Evolutionary conservation across 768 basidiomycete genomes (phyloP), one percentile per base, ranked within the genome.

Genomic region (Suillus weaverae): DNA sequence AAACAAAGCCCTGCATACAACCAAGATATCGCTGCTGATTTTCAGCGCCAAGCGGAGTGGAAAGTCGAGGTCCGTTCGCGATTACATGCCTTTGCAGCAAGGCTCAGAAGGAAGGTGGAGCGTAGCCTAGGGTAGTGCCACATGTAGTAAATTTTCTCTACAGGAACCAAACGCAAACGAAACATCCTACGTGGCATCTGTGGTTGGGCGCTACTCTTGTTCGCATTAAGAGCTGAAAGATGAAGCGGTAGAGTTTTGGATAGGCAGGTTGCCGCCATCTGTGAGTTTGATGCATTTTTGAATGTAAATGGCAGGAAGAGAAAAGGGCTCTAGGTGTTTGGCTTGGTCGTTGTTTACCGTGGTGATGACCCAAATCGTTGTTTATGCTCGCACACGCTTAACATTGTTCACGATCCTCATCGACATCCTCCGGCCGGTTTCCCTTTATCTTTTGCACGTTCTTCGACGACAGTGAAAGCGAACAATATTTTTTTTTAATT

Each of bases 371-470:
- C 50, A 59, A 32, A 26, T 26, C 26, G 26, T 62, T 53, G 62
- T 62, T 62, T 62, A 56, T 62, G 56, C 62, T 26, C 36, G 30
- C 38, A 32, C 62, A 62, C 62, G 55, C 62, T 59, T 32, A 38
- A 36, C 53, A 38, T 59, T 59, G 36, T 62, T 16, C 62, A 62
- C 62, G 55, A 62, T 62, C 51, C 62, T 62, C 62, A 38, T 62
- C 63, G 64, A 63, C 64, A 62, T 61, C 62, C 56, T 59, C 65
- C 64, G 57, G 60, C 65, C 64, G 57, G 60, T 56, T 41, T 36
- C 67, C 64, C 62, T 48, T 61, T 35, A 43, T 43, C 63, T 50
- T 26, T 50, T 35, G 20, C 44, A 63, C 30, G 59, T 61, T 69
- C 39, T 63, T 59, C 44, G 63, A 62, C 41, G 68, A 64, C 61